Base-by-base conservation (phyloP, 768 basidiomycete genomes). In the Rickenella mellea region DNA sequence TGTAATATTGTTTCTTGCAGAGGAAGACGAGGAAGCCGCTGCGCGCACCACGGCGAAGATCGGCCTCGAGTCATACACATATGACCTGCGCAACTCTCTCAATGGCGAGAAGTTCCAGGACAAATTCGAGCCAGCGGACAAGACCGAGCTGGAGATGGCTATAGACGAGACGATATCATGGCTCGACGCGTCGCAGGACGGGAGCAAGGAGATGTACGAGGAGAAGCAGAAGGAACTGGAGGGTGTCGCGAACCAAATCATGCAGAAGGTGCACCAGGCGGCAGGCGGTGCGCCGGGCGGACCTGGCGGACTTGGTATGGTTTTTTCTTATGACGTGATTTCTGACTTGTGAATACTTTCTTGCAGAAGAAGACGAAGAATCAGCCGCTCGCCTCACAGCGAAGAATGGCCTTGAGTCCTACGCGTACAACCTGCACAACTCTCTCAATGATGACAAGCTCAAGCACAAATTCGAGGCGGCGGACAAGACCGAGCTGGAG, bases 371-470 rank as follows among this genome's bases (percentile, higher is more conserved):
- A 75, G 87, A 90, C 53, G 88, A 89, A 55, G 87, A 76, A 21
- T 88, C 87, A 29, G 80, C 86, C 45, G 68, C 80, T 40, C 86
- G 89, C 44, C 89, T 92, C 60, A 56, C 72, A 28, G 55, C 91
- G 53, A 94, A 94, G 82, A 98, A 97, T 66, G 78, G 70, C 33
- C 76, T 97, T 56, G 93, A 98, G 67, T 90, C 89, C 0, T 97
- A 93, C 61, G 61, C 91, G 5, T 97, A 94, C 78, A 93, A 91
- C 68, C 80, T 98, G 43, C 85, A 90, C 51, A 88, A 93, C 70
- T 84, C 90, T 17, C 61, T 94, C 45, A 73, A 60, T 44, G 88
- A 91, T 59, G 87, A 89, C 58, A 82, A 90, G 62, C 77, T 94
- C 43, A 74, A 85, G 31, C 74, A 71, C 71, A 94, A 93, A 67